Conservation (phyloP, 306 rosid species). For the Cucurbita argyrosperma region DNA sequence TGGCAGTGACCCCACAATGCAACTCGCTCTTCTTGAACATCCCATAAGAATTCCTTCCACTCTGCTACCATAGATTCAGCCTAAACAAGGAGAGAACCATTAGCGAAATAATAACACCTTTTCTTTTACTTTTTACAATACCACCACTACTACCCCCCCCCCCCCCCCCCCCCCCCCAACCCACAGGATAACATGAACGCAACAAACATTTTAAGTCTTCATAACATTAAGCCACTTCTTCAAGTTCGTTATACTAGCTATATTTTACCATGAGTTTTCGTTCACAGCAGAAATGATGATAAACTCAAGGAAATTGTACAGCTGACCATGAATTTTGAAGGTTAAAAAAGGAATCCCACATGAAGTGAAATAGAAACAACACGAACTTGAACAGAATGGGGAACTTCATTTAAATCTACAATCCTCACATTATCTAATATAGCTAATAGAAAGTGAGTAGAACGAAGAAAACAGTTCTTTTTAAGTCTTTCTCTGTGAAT, state of each 20-base stretch:
- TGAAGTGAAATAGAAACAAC: not conserved
- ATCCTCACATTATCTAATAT: not conserved
- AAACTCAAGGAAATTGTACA: not conserved
- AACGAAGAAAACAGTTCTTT: not conserved
- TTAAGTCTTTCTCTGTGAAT: not conserved
- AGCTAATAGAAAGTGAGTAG: not conserved
- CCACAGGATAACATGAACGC: not conserved
- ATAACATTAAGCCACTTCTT: not conserved
- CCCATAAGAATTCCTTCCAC: conserved; percentile 99
- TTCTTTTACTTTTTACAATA: not conserved
- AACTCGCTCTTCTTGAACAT: conserved; percentile 88
- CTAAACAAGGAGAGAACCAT: conserved; percentile 21
- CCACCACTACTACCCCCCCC: not conserved
- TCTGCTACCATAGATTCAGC: conserved; percentile 98
- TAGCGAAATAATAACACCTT: not conserved
- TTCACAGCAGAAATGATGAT: not conserved
- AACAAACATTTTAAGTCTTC: not conserved
- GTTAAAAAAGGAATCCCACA: not conserved
- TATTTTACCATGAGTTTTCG: not conserved
- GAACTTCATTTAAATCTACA: not conserved
- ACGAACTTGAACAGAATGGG: not conserved
- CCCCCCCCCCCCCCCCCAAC: too few species aligned
- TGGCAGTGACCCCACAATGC: conserved; percentile 97
- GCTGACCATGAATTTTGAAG: not conserved
- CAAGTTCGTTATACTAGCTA: not conserved